phyloP scores from a whole-genome alignment of 139 green algal species.

The Haematococcus sp. region DNA sequence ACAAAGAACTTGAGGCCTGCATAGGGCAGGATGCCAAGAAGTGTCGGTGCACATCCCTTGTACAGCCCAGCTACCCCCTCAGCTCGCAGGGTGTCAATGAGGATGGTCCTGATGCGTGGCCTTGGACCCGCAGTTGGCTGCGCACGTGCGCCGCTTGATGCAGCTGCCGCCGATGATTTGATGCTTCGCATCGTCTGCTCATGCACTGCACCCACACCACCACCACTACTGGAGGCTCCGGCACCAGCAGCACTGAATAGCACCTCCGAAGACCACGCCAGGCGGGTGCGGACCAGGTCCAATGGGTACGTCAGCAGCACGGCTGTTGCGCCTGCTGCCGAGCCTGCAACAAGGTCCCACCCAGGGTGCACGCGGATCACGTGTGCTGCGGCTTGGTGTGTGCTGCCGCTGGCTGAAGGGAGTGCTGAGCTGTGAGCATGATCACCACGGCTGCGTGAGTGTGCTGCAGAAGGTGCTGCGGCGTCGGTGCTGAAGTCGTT shows the following conservation, averaged over 20 bases:
- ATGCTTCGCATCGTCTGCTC: neutral
- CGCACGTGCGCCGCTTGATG: neutral
- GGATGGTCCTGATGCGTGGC: slow-evolving; percentile 33
- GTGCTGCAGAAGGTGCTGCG: neutral
- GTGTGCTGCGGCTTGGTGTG: neutral
- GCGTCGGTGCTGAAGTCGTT: slow-evolving; percentile 8
- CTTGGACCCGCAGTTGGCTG: neutral
- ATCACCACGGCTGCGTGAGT: neutral
- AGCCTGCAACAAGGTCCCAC: slow-evolving; percentile 79
- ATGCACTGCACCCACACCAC: slow-evolving; percentile 5
- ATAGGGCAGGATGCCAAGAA: slow-evolving; percentile 92
- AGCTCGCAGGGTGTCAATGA: slow-evolving; percentile 41
- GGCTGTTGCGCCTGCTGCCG: slow-evolving; percentile 74
- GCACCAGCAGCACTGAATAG: no score
- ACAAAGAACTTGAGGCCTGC: slow-evolving; percentile 87
- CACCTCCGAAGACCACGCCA: slow-evolving; percentile 60
- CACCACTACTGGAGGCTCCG: neutral
- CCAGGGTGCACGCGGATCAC: slow-evolving; percentile 13
- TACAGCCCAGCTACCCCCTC: slow-evolving; percentile 73
- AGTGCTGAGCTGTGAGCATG: neutral
- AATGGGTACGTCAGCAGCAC: slow-evolving; percentile 89
- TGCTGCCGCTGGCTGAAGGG: neutral
- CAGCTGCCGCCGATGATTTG: slow-evolving; percentile 1
- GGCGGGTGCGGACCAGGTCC: slow-evolving; percentile 82
- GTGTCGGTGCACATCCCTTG: slow-evolving; percentile 72